A percentile compares a stretch with the other conserved stretches of the same genome.
These are phyloP conservation scores for Pythium aquatile DNA, from an alignment of 352 stramenopile genomes.

Conservation along the genomic window DNA sequence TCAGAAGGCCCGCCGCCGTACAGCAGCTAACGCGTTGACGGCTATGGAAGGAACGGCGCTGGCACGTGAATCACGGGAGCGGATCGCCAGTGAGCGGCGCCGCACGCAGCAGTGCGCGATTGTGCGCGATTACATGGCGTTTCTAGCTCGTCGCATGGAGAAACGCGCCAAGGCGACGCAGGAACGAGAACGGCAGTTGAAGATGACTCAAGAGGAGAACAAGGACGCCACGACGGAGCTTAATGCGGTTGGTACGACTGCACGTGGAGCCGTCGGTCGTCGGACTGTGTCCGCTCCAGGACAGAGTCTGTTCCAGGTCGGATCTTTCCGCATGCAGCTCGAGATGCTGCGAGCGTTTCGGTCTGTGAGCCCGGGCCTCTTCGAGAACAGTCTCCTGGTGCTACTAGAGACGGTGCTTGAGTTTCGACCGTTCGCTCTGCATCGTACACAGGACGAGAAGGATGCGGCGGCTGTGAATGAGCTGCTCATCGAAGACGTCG, in stretches of 20 bases:
- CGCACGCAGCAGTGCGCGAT: constrained; percentile 26
- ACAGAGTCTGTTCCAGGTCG: constrained; percentile 41
- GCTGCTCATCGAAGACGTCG: constrained; percentile 41
- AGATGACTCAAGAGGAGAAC: constrained; percentile 3
- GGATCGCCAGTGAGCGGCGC: constrained; percentile 12
- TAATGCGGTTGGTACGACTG: neutral
- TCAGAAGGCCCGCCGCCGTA: neutral
- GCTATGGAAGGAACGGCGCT: constrained; percentile 24
- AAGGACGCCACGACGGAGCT: neutral
- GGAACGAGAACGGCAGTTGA: constrained; percentile 1
- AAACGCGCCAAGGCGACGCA: neutral
- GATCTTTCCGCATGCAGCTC: constrained; percentile 62
- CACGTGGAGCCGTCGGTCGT: too few relatives aligned
- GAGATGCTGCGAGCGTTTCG: constrained; percentile 67
- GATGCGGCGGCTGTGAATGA: constrained; percentile 27
- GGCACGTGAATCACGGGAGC: constrained; percentile 1
- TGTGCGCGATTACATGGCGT: constrained; percentile 22
- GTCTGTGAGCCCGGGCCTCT: constrained; percentile 36
- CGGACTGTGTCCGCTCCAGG: neutral
- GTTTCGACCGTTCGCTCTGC: constrained; percentile 52
- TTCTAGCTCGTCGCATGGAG: constrained; percentile 4
- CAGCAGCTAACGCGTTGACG: constrained; percentile 11
- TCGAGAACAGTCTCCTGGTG: constrained; percentile 47
- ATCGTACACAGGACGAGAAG: constrained; percentile 15
- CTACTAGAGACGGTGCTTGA: constrained; percentile 59